Percentiles rank a stretch among this genome's conserved stretches.
These are phyloP conservation scores for Ormosia semicastrata DNA, from an alignment of 306 rosid species.

Conservation along the genomic window DNA sequence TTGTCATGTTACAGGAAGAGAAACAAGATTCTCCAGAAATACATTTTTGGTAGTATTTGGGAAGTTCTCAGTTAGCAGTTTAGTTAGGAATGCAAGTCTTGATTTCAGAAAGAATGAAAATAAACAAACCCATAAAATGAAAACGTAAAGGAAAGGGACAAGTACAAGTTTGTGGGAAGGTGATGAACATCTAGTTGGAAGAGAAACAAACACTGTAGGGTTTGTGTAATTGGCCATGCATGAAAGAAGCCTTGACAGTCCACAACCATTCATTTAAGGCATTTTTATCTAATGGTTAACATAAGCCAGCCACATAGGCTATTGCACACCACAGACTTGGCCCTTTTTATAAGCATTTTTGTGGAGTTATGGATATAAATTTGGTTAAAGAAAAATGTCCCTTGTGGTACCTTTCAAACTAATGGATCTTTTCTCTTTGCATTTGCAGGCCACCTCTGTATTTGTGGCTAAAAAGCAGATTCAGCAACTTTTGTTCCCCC, in stretches of 20 bases:
- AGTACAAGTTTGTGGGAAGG: neutral
- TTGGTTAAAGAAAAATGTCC: neutral
- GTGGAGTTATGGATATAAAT: neutral
- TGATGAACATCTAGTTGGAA: neutral
- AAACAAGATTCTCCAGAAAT: neutral
- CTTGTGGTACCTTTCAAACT: neutral
- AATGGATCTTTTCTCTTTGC: neutral
- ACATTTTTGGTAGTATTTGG: neutral
- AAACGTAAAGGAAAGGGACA: neutral
- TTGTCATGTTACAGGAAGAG: neutral
- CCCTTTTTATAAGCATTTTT: neutral
- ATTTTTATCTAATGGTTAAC: neutral
- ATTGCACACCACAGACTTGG: neutral
- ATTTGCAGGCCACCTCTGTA: slow-evolving; percentile 69
- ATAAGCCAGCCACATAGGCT: neutral
- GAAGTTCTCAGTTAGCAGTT: neutral
- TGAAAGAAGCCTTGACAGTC: slow-evolving; percentile 4
- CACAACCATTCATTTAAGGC: neutral
- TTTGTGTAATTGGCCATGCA: neutral
- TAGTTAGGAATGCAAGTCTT: neutral
- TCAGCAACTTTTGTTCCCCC: slow-evolving; percentile 75
- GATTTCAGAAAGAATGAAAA: neutral
- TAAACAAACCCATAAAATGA: slow-evolving; percentile 3
- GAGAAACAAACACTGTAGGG: neutral
- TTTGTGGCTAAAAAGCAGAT: slow-evolving; percentile 81